These are phyloP conservation scores for Escovopsis sp. DNA, from an alignment of 2,329 filamentous ascomycete genomes.

Conservation along the genomic window DNA sequence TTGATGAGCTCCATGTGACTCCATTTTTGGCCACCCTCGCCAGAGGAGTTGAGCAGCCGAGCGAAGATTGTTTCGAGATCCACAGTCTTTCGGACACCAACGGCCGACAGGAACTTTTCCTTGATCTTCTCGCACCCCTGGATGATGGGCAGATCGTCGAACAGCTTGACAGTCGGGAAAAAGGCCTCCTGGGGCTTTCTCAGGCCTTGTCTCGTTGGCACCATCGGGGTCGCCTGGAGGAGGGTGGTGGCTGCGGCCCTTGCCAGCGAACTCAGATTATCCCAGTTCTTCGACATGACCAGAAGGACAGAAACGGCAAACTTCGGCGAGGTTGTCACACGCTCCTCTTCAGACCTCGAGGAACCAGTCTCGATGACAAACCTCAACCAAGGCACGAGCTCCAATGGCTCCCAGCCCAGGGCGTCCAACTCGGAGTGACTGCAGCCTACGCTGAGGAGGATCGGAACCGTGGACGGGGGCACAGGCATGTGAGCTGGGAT, in stretches of 20 bases:
- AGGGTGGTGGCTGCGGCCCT: constrained; percentile 51
- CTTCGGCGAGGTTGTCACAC: constrained; percentile 54
- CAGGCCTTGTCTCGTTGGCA: constrained; percentile 89
- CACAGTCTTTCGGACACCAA: constrained; percentile 90
- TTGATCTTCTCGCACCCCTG: constrained; percentile 66
- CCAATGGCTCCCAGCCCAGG: constrained; percentile 74
- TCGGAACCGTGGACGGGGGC: constrained; percentile 70
- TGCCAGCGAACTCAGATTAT: constrained; percentile 51
- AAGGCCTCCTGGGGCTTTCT: constrained; percentile 73
- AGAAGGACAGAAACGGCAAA: constrained; percentile 68
- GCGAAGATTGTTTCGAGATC: constrained; percentile 90
- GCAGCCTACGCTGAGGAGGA: constrained; percentile 64
- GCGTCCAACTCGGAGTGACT: constrained; percentile 54
- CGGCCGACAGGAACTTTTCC: constrained; percentile 69
- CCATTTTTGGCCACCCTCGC: constrained; percentile 49
- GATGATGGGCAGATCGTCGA: constrained; percentile 81
- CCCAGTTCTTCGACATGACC: constrained; percentile 82
- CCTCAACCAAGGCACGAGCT: constrained; percentile 71
- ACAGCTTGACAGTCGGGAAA: constrained; percentile 84
- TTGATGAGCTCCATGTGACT: constrained; percentile 91
- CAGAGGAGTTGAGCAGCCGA: constrained; percentile 53
- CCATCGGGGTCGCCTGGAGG: constrained; percentile 54
- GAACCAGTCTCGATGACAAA: constrained; percentile 60
- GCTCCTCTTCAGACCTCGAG: constrained; percentile 45
- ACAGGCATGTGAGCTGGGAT: constrained; percentile 73